A percentile compares a stretch with the other conserved stretches of the same genome.
These are phyloP conservation scores for Fusarium mangiferae DNA, from an alignment of 2,329 filamentous ascomycete species.

Conservation along the genomic window DNA sequence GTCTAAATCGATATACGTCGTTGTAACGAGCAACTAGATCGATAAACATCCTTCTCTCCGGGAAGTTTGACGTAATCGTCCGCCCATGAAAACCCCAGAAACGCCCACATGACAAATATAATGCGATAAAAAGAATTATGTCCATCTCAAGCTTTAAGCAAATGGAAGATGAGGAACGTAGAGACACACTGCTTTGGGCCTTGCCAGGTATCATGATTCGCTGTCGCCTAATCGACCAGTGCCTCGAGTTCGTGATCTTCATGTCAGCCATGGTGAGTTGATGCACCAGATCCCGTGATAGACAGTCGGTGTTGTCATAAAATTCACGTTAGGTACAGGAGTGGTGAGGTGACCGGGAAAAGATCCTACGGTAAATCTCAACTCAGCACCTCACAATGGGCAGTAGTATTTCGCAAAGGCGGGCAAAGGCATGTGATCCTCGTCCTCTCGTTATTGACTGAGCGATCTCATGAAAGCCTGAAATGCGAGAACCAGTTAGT, in stretches of 20 bases:
- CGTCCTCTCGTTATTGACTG: constrained; percentile 36
- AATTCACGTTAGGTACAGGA: not conserved
- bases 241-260: not conserved
- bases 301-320: not conserved
- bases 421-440: not conserved
- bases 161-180: not conserved
- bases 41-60: not conserved
- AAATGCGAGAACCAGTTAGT: constrained; percentile 44
- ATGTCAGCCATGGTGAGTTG: not conserved
- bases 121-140: constrained; percentile 14
- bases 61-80: constrained; percentile 7
- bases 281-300: not conserved
- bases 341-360: not conserved
- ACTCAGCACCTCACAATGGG: not conserved
- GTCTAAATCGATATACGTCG: constrained; percentile 15
- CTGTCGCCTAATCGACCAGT: not conserved
- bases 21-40: constrained; percentile 15
- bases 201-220: not conserved
- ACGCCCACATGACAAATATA: constrained; percentile 21
- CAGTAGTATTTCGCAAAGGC: not conserved
- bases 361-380: not conserved
- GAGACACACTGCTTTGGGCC: constrained; percentile 5
- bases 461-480: constrained; percentile 46
- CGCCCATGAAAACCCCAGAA: constrained; percentile 12
- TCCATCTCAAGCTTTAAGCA: constrained; percentile 16